phyloP scores from a whole-genome alignment of 2,329 filamentous ascomycete genomes.

The Colletotrichum tofieldiae region DNA sequence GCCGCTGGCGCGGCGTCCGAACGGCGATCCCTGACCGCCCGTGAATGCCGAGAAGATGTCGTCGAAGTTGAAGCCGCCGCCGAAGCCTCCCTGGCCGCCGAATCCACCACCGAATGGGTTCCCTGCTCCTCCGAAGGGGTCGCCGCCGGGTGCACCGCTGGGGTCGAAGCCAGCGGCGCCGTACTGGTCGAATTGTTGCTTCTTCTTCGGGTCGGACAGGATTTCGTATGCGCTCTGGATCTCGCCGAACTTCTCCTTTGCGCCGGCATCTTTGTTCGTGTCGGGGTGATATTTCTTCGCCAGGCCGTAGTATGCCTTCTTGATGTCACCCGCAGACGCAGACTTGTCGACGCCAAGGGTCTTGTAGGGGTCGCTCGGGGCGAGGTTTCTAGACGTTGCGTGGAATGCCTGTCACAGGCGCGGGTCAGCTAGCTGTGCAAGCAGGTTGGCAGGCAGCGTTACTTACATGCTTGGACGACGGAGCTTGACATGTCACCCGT shows the following conservation, averaged over 20 bases:
- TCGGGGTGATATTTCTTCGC: slow-evolving; percentile 99
- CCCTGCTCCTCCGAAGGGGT: slow-evolving; percentile 75
- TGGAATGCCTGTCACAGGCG: slow-evolving; percentile 68
- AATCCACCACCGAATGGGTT: slow-evolving; percentile 74
- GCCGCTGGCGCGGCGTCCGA: slow-evolving; percentile 68
- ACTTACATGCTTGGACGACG: slow-evolving; percentile 45
- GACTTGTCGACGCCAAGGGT: slow-evolving; percentile 87
- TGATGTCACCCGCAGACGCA: slow-evolving; percentile 90
- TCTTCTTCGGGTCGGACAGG: slow-evolving; percentile 93
- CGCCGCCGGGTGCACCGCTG: slow-evolving; percentile 72
- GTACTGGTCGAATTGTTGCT: slow-evolving; percentile 91
- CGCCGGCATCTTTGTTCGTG: slow-evolving; percentile 94
- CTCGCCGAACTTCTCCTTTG: slow-evolving; percentile 95
- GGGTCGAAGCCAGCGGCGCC: slow-evolving; percentile 91
- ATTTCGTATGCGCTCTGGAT: slow-evolving; percentile 96
- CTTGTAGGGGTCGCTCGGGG: slow-evolving; percentile 86
- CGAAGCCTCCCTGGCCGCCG: slow-evolving; percentile 77
- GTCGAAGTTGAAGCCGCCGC: slow-evolving; percentile 92
- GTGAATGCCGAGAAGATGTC: slow-evolving; percentile 93
- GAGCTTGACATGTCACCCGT: slow-evolving; percentile 49
- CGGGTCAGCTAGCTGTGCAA: slow-evolving; percentile 19
- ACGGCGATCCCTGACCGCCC: slow-evolving; percentile 66
- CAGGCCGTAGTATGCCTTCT: slow-evolving; percentile 97
- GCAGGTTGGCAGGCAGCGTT: not conserved
- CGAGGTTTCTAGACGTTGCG: slow-evolving; percentile 67